Percentiles rank a stretch among this genome's conserved stretches.
Evolutionary conservation across 371 early-diverging fungal species (phyloP).

Genomic region (Dichotomocladium elegans): DNA sequence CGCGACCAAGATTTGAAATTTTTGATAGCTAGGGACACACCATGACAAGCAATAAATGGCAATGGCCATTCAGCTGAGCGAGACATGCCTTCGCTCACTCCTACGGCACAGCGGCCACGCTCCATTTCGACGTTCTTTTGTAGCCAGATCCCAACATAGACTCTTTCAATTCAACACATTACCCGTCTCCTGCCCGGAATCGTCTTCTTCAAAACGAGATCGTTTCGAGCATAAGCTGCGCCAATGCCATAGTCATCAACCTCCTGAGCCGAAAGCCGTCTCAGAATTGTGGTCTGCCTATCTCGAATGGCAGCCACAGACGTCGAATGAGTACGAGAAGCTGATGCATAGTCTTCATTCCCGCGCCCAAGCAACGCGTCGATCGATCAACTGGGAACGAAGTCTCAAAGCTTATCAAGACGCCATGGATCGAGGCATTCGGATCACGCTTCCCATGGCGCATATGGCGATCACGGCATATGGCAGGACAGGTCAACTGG

Average conservation of each 20-base stretch:
- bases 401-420: constrained; percentile 19
- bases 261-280: neutral
- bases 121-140: neutral
- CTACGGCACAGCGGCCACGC: constrained; percentile 12
- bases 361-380: constrained; percentile 10
- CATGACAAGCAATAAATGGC: neutral
- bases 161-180: constrained; percentile 1
- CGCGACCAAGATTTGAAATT: too few species aligned
- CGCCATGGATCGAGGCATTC: neutral
- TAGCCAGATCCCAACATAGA: neutral
- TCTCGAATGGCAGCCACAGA: constrained; percentile 4
- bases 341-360: constrained; percentile 10
- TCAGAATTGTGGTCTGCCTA: constrained; percentile 9
- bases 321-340: constrained; percentile 26
- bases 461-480: constrained; percentile 23
- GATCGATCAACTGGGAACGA: constrained; percentile 16
- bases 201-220: neutral
- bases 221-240: constrained; percentile 5
- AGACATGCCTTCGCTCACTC: constrained; percentile 33
- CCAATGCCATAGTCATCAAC: neutral
- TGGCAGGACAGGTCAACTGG: constrained; percentile 10
- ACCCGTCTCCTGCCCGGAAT: neutral
- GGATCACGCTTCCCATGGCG: constrained; percentile 13
- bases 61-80: constrained; percentile 43
- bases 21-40: too few species aligned